These are phyloP conservation scores for Aspergillus mulundensis DNA, from an alignment of 495 filamentous ascomycete genomes.

Conservation along the genomic window DNA sequence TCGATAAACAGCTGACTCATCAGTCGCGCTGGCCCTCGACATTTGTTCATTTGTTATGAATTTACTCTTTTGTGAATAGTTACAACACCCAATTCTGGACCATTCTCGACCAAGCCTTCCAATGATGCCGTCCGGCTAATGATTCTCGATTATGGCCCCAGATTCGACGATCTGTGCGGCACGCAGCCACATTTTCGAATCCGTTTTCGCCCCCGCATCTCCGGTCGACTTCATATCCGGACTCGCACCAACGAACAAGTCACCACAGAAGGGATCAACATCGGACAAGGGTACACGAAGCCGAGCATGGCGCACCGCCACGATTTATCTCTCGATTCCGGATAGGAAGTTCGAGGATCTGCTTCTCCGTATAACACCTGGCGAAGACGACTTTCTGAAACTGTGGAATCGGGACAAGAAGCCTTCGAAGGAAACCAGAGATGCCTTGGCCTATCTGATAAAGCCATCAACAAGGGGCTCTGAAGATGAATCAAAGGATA, in stretches of 20 bases:
- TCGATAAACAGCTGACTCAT: conserved; percentile 20
- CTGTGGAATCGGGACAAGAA: conserved; percentile 29
- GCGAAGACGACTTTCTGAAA: conserved; percentile 27
- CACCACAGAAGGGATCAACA: conserved; percentile 2
- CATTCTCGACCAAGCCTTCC: neutral
- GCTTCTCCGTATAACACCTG: conserved; percentile 20
- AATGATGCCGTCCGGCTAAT: conserved; percentile 9
- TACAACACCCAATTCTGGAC: neutral
- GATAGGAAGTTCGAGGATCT: conserved; percentile 28
- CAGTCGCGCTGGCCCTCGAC: neutral
- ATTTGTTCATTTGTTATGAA: neutral
- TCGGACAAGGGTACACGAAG: conserved; percentile 60
- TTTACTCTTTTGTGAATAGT: neutral
- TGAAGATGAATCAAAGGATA: conserved; percentile 13
- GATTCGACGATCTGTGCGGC: conserved; percentile 28
- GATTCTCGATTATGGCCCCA: conserved; percentile 7
- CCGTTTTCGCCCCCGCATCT: conserved; percentile 49
- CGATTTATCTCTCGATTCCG: conserved; percentile 56
- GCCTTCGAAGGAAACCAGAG: conserved; percentile 30
- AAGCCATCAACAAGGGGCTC: conserved; percentile 17
- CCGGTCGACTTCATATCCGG: conserved; percentile 26
- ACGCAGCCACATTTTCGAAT: conserved; percentile 45
- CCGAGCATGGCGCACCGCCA: conserved; percentile 65
- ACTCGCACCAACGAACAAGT: conserved; percentile 2
- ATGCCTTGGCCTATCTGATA: conserved; percentile 41